Conservation (phyloP, 2,329 filamentous ascomycete genomes). For the Xylariomycetidae sp. region DNA sequence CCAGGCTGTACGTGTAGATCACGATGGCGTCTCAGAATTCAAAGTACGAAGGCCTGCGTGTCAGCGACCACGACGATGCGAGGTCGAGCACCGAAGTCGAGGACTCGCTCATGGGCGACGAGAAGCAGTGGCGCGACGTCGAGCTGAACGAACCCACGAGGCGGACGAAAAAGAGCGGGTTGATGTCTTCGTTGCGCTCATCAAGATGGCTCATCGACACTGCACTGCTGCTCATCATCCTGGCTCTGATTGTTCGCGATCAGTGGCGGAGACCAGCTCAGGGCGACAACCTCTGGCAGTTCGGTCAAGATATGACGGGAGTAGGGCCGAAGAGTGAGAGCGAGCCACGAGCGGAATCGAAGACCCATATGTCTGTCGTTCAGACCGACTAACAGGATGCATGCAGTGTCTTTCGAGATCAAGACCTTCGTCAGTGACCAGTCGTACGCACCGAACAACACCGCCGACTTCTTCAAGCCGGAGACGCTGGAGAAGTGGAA, state of each 20-base stretch:
- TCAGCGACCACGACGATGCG: slow-evolving; percentile 28
- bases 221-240: slow-evolving; percentile 30
- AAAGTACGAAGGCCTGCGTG: slow-evolving; percentile 26
- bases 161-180: slow-evolving; percentile 15
- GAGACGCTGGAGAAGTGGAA: slow-evolving; percentile 32
- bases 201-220: slow-evolving; percentile 34
- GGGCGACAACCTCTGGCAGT: slow-evolving; percentile 25
- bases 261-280: slow-evolving; percentile 14
- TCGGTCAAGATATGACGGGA: slow-evolving; percentile 33
- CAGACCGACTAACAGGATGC: too few relatives aligned
- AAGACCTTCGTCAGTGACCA: slow-evolving; percentile 32
- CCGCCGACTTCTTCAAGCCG: slow-evolving; percentile 33
- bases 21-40: slow-evolving; percentile 20
- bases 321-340: slow-evolving; percentile 29
- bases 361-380: background rate
- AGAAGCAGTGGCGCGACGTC: slow-evolving; percentile 27
- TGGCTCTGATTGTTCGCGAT: slow-evolving; percentile 28
- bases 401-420: slow-evolving; percentile 31
- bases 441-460: slow-evolving; percentile 32
- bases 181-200: slow-evolving; percentile 23
- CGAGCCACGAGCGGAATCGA: background rate
- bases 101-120: slow-evolving; percentile 32
- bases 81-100: slow-evolving; percentile 36
- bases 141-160: slow-evolving; percentile 18
- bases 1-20: slow-evolving; percentile 5